Evolutionary conservation across 1,139 yeast genomes (phyloP).

Genomic region (Suhomyces wounanorum): DNA sequence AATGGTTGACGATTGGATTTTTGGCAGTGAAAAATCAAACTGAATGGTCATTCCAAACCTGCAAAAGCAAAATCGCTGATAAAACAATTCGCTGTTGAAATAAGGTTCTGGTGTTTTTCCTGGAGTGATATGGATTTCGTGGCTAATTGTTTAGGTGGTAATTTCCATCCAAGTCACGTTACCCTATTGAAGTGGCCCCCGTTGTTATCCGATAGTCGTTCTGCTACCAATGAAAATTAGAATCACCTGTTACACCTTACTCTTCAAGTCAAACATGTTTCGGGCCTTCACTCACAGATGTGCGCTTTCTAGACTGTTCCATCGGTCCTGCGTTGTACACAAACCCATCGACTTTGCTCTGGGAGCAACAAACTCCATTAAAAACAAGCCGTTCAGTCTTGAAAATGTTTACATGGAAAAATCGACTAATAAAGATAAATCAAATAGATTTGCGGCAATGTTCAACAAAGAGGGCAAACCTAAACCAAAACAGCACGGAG

Average conservation of each 20-base stretch:
- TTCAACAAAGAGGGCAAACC: constrained; percentile 7
- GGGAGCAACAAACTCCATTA: neutral
- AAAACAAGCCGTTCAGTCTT: constrained; percentile 7
- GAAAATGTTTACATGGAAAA: constrained; percentile 8
- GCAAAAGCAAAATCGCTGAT: no score
- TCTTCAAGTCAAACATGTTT: neutral
- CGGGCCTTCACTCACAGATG: neutral
- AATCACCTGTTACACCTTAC: constrained; percentile 2
- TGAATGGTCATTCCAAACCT: no score
- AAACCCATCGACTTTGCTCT: constrained; percentile 11
- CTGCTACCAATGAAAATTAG: constrained; percentile 2
- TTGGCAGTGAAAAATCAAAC: no score
- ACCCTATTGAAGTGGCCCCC: neutral
- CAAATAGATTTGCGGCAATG: constrained; percentile 14
- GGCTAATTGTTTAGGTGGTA: no score
- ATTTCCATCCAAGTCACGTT: neutral
- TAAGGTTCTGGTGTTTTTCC: no score
- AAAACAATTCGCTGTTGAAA: no score
- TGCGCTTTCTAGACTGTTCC: constrained; percentile 8
- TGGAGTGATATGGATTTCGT: no score
- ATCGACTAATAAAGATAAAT: constrained; percentile 5
- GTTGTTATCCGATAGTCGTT: constrained; percentile 4
- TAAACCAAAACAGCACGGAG: neutral
- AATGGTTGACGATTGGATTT: no score
- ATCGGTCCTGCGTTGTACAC: neutral